phyloP scores from a whole-genome alignment of 768 basidiomycete species.

The Mycena galericulata region DNA sequence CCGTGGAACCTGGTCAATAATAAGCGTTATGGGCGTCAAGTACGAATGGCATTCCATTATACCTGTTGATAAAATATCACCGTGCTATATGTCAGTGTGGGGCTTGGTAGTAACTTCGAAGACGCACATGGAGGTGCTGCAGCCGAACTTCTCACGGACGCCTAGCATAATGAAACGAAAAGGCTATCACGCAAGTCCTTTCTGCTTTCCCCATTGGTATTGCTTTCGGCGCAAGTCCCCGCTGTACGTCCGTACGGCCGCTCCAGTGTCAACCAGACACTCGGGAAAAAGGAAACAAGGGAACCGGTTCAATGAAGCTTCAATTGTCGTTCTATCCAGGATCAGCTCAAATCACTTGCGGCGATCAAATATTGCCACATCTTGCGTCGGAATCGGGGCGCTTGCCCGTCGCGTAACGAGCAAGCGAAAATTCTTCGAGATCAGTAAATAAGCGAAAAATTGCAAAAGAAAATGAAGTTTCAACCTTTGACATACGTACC shows the following conservation, averaged over 20 bases:
- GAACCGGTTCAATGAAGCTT: slow-evolving; percentile 5
- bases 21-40: slow-evolving; percentile 20
- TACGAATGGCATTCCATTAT: slow-evolving; percentile 5
- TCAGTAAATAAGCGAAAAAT: too few relatives aligned
- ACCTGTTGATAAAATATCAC: not conserved
- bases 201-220: not conserved
- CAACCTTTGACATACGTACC: too few relatives aligned
- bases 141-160: slow-evolving; percentile 19
- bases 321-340: too few relatives aligned
- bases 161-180: not conserved
- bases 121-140: not conserved
- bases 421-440: too few relatives aligned
- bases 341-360: not conserved
- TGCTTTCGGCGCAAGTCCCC: too few relatives aligned
- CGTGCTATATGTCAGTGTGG: slow-evolving; percentile 17
- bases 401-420: not conserved
- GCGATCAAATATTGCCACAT: slow-evolving; percentile 9
- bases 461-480: too few relatives aligned
- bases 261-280: too few relatives aligned
- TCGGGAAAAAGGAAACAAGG: not conserved
- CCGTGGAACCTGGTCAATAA: not conserved
- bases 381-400: not conserved
- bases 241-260: too few relatives aligned
- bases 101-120: not conserved
- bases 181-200: not conserved